Evolutionary conservation across 768 basidiomycete species (phyloP).

Genomic region (Tubosaeta brunneosetosa): DNA sequence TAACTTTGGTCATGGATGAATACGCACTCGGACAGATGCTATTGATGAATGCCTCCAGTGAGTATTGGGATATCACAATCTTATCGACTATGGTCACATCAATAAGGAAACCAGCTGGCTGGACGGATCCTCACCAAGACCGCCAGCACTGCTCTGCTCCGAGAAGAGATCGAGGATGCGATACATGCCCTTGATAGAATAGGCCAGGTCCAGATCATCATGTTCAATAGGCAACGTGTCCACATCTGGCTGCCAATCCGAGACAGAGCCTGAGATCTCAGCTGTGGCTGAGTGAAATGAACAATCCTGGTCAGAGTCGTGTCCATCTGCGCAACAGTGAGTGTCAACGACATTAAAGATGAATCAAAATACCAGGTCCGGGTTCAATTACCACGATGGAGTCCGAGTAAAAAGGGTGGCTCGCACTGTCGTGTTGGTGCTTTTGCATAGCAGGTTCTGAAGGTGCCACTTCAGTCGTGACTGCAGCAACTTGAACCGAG

Average conservation of each 20-base stretch:
- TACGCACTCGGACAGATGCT: conserved; percentile 48
- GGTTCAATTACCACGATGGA: neutral
- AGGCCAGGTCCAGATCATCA: conserved; percentile 19
- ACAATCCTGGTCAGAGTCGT: conserved; percentile 13
- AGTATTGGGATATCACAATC: conserved; percentile 53
- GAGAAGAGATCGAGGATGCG: no score
- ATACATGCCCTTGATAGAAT: conserved; percentile 32
- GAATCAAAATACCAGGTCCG: neutral
- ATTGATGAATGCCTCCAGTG: conserved; percentile 47
- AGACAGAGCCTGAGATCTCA: neutral
- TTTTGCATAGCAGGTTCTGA: no score
- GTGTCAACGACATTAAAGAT: neutral
- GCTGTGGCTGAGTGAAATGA: neutral
- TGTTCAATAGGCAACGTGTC: neutral
- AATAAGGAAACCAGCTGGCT: neutral
- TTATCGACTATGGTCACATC: conserved; percentile 47
- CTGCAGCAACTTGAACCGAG: no score
- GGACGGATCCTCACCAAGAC: conserved; percentile 39
- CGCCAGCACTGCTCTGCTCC: conserved; percentile 34
- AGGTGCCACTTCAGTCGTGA: no score
- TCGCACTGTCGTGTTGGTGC: neutral
- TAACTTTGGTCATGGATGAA: conserved; percentile 49
- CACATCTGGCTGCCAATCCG: conserved; percentile 16
- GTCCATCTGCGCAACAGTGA: neutral
- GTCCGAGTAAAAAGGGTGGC: neutral